Conservation (phyloP, 805 yeast species). For the Wickerhamomyces pijperi region DNA sequence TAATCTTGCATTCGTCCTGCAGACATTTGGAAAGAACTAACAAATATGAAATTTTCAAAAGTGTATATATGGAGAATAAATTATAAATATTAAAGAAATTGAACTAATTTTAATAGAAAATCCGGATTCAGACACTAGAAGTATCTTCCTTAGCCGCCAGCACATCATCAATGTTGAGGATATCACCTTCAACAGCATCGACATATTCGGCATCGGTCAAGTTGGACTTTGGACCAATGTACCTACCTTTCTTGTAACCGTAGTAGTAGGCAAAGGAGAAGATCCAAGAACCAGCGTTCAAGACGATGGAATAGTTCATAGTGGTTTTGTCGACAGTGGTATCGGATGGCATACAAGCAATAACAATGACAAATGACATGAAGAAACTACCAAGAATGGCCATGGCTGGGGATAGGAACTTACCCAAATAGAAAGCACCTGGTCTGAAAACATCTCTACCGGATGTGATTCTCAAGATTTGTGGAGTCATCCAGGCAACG, state of each 20-base stretch:
- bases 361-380: conserved; percentile 37
- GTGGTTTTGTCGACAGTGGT: conserved; percentile 24
- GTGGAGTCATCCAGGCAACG: conserved; percentile 54
- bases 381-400: conserved; percentile 37
- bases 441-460: conserved; percentile 40
- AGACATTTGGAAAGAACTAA: no score
- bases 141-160: no score
- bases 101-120: no score
- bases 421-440: conserved; percentile 59
- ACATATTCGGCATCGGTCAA: conserved; percentile 24
- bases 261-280: conserved; percentile 40
- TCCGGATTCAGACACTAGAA: no score
- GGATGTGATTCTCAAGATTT: conserved; percentile 32
- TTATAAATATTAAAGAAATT: no score
- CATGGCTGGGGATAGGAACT: conserved; percentile 46
- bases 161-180: no score
- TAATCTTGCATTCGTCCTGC: no score
- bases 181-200: neutral
- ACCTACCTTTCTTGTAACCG: conserved; percentile 39
- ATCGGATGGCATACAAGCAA: conserved; percentile 48
- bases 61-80: no score
- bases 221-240: conserved; percentile 41
- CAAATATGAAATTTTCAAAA: no score
- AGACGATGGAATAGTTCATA: conserved; percentile 65
- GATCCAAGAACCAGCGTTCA: conserved; percentile 50